These are phyloP conservation scores for Coccinonectria pachysandricola DNA, from an alignment of 2,329 filamentous ascomycete species.

Conservation along the genomic window DNA sequence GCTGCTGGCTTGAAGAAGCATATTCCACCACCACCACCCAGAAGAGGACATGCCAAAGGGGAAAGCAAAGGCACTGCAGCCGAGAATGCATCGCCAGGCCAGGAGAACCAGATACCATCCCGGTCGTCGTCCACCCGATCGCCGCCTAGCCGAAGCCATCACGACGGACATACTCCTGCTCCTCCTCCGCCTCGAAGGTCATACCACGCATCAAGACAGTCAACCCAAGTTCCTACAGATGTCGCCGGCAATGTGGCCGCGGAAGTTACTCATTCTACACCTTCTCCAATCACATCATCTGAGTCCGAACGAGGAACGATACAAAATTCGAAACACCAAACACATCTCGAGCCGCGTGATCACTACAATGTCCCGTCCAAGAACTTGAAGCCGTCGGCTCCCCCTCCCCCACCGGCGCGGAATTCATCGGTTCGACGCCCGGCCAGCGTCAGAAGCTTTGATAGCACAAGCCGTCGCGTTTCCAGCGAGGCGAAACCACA, in stretches of 20 bases:
- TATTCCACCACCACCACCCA: constrained; percentile 41
- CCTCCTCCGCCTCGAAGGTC: constrained; percentile 47
- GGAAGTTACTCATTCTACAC: constrained; percentile 9
- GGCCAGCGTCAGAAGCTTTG: constrained; percentile 31
- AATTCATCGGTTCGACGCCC: constrained; percentile 35
- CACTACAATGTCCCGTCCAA: too few species aligned
- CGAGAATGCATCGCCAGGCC: constrained; percentile 8
- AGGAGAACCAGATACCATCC: constrained; percentile 29
- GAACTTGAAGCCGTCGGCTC: constrained; percentile 16
- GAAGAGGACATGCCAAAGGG: constrained; percentile 34
- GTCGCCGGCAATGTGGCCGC: constrained; percentile 27
- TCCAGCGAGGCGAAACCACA: constrained; percentile 20
- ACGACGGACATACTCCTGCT: constrained; percentile 33
- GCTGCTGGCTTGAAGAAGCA: constrained; percentile 29
- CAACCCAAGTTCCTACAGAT: constrained; percentile 11
- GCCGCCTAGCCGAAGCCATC: constrained; percentile 35
- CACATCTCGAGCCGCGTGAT: too few species aligned
- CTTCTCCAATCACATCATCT: constrained; percentile 10
- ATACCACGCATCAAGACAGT: constrained; percentile 26
- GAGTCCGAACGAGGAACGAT: too few species aligned
- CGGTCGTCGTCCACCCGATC: constrained; percentile 40
- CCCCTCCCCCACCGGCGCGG: constrained; percentile 37
- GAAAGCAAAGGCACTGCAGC: constrained; percentile 29
- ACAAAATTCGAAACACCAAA: too few species aligned
- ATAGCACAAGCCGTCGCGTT: constrained; percentile 23